Conservation (phyloP, 2,329 filamentous ascomycete species). For the Penicillium sp. region DNA sequence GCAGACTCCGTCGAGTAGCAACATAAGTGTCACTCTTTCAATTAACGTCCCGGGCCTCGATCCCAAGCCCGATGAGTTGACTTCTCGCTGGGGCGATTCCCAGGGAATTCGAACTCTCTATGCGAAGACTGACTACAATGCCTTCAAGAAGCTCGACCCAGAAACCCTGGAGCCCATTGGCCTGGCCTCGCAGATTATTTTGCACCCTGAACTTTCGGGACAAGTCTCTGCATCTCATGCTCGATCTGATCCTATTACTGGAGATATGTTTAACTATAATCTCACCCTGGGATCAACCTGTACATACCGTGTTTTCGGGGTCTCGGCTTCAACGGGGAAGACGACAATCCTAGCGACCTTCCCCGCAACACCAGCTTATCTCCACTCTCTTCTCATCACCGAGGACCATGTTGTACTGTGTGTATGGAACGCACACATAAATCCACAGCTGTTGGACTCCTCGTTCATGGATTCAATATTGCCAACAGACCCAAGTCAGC, state of each 20-base stretch:
- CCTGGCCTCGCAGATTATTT: conserved; percentile 54
- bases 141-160: conserved; percentile 63
- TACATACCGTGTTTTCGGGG: conserved; percentile 68
- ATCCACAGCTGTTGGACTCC: conserved; percentile 32
- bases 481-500: conserved; percentile 56
- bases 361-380: conserved; percentile 60
- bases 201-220: conserved; percentile 69
- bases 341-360: conserved; percentile 71
- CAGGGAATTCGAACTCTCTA: conserved; percentile 51
- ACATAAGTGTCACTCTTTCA: conserved; percentile 65
- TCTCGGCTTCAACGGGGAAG: conserved; percentile 60
- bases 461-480: conserved; percentile 63
- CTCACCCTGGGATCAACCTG: conserved; percentile 58
- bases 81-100: conserved; percentile 28
- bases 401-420: conserved; percentile 69
- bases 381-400: conserved; percentile 79
- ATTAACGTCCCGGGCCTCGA: conserved; percentile 61
- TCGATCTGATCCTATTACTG: conserved; percentile 66
- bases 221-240: conserved; percentile 68
- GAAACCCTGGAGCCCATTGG: conserved; percentile 70
- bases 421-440: conserved; percentile 66
- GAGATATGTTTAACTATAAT: conserved; percentile 80
- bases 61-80: conserved; percentile 13
- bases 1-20: conserved; percentile 59
- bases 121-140: conserved; percentile 58